Base-by-base conservation (phyloP, 164 flowering plant genomes). In the Tetracentron sinense region DNA sequence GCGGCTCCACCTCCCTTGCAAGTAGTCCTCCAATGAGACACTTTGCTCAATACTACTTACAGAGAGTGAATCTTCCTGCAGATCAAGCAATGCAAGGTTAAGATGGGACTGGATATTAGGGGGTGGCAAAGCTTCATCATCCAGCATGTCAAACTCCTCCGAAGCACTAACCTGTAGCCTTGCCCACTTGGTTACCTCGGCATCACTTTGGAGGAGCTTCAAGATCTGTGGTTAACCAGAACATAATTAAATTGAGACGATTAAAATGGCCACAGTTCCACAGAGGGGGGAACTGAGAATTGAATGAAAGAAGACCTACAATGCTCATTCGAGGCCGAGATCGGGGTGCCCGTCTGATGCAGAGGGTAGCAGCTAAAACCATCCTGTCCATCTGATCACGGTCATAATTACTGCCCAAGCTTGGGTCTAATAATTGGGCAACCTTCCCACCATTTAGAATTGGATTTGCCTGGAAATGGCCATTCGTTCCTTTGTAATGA, bases 121-220 rank as follows among this genome's bases (percentile, higher is more conserved):
- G 6, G 73, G 64, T 14, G 86, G 80, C 58, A 56, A 52, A 17
- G 74, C 56, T 72, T 83, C 96, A 7, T 76, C 85, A 17, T 89
- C 95, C 21, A 71, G 26, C 10, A 42, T 54, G 48, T 87, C 89
- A 19, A 66, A 47, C 66, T 79, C 89, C 44, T 83, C 86, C 6
- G 83, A 66, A 28, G 77, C 68, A 69, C 42, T 62, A 1, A 82
- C 76, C 70, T 87, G 88, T 53, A 79, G 75, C 70, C 72, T 84
- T 23, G 95, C 92, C 98, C 96, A 90, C 42, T 76, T 80, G 42
- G 63, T 70, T 23, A 72, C 81, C 47, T 86, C 98, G 1, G 65
- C 60, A 59, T 95, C 95, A n/a, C 99, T 98, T 74, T 74, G 84
- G 19, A 95, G 88, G 46, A 95, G 87, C 80, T 87, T 95, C 69